Percentiles rank a stretch among this genome's conserved stretches.
Evolutionary conservation across 1,284 basidiomycete species (phyloP).

Genomic region (Coniferiporia weirii): DNA sequence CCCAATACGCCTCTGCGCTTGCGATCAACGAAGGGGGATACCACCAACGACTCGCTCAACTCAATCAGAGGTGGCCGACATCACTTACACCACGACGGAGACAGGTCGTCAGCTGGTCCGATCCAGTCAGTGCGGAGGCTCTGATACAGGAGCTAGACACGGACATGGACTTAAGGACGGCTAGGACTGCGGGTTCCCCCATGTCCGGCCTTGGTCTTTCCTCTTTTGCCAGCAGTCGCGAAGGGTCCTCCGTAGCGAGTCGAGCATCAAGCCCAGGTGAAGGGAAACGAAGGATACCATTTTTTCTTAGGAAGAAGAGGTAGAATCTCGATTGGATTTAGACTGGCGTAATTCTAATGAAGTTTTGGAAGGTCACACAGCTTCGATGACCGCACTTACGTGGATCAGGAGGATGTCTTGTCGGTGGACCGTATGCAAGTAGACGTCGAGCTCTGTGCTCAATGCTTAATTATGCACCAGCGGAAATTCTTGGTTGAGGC

Average conservation of each 20-base stretch:
- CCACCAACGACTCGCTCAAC: slow-evolving; percentile 40
- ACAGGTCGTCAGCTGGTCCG: slow-evolving; percentile 50
- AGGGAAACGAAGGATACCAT: slow-evolving; percentile 16
- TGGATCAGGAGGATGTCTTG: slow-evolving; percentile 41
- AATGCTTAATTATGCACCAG: slow-evolving; percentile 60
- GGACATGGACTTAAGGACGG: slow-evolving; percentile 5
- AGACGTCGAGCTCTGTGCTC: slow-evolving; percentile 72
- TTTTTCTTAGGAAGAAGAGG: slow-evolving; percentile 16
- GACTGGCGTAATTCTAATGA: not conserved
- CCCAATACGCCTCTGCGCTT: slow-evolving; percentile 38
- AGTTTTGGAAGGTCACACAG: slow-evolving; percentile 45
- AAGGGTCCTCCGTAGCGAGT: not conserved
- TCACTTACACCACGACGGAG: slow-evolving; percentile 23
- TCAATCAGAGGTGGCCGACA: slow-evolving; percentile 40
- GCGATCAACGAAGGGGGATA: slow-evolving; percentile 36
- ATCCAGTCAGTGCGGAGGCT: slow-evolving; percentile 40
- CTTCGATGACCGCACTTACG: slow-evolving; percentile 51
- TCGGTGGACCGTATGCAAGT: slow-evolving; percentile 61
- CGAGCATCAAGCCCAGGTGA: not conserved
- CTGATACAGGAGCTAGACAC: slow-evolving; percentile 24
- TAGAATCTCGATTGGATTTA: not conserved
- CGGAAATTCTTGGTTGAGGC: slow-evolving; percentile 53
- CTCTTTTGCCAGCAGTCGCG: not conserved
- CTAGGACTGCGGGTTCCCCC: not conserved
- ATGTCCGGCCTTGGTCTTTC: not conserved